phyloP scores from a whole-genome alignment of 768 basidiomycete genomes.

The Trametes punicea region DNA sequence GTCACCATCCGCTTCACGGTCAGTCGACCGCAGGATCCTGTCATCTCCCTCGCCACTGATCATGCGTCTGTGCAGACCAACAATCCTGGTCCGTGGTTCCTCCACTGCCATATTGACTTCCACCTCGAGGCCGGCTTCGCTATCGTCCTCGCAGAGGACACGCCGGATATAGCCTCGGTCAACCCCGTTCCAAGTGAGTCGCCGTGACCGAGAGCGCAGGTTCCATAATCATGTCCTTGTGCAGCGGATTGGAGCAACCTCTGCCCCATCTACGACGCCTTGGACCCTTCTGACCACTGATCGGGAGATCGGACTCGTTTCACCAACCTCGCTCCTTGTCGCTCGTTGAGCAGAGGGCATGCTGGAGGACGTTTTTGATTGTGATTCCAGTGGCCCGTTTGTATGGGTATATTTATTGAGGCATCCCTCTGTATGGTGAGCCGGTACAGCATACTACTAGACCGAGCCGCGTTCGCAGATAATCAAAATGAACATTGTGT shows the following conservation, averaged over 20 bases:
- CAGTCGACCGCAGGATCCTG: neutral
- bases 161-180: slow-evolving; percentile 14
- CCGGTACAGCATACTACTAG: too few relatives aligned
- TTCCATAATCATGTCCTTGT: neutral
- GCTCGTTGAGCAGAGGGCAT: too few relatives aligned
- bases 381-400: too few relatives aligned
- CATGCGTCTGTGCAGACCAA: slow-evolving; percentile 13
- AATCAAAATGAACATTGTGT: too few relatives aligned
- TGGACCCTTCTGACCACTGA: neutral
- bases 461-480: too few relatives aligned
- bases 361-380: too few relatives aligned
- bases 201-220: neutral
- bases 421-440: too few relatives aligned
- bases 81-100: slow-evolving; percentile 29
- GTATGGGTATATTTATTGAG: too few relatives aligned
- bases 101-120: slow-evolving; percentile 50
- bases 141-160: slow-evolving; percentile 40
- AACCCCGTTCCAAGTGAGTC: slow-evolving; percentile 21
- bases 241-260: slow-evolving; percentile 16
- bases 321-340: too few relatives aligned
- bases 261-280: slow-evolving; percentile 15
- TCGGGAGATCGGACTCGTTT: too few relatives aligned
- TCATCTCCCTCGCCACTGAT: too few relatives aligned
- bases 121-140: slow-evolving; percentile 45
- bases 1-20: slow-evolving; percentile 29